Evolutionary conservation across 129 eudicot genomes (phyloP).

Genomic region (Lactuca sativa): DNA sequence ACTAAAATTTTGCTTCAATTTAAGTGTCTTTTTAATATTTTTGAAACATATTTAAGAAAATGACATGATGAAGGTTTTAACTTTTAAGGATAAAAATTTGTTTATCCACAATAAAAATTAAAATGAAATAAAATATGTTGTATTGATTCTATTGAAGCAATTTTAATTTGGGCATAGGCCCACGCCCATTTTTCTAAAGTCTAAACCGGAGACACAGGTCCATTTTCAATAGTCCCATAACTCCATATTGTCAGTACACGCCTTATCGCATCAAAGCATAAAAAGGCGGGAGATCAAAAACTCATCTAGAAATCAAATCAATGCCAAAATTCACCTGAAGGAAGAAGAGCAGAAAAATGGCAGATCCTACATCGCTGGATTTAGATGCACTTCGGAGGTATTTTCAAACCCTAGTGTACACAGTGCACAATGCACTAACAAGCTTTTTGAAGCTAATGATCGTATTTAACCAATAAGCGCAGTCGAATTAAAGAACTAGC

Average conservation of each 20-base stretch:
- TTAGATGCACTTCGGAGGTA: constrained; percentile 40
- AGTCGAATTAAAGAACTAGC: constrained; percentile 42
- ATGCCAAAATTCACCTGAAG: neutral
- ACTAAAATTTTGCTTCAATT: too few relatives aligned
- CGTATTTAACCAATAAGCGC: constrained; percentile 9
- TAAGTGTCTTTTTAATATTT: too few relatives aligned
- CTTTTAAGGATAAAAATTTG: too few relatives aligned
- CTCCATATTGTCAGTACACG: too few relatives aligned
- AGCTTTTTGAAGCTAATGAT: neutral
- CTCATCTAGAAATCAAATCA: constrained; percentile 8
- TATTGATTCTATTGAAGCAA: too few relatives aligned
- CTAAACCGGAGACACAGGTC: too few relatives aligned
- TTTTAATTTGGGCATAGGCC: too few relatives aligned
- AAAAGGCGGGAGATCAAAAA: constrained; percentile 34
- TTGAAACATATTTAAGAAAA: too few relatives aligned
- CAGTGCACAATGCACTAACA: neutral
- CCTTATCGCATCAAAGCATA: neutral
- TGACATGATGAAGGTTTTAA: too few relatives aligned
- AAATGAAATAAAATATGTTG: too few relatives aligned
- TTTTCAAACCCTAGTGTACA: constrained; percentile 23
- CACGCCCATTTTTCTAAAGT: too few relatives aligned
- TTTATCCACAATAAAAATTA: too few relatives aligned
- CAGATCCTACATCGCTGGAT: constrained; percentile 26
- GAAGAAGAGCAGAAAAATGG: constrained; percentile 18
- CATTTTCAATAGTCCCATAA: neutral